Evolutionary conservation across 495 filamentous ascomycete species (phyloP).

Genomic region (Penicillium ochrochloron): DNA sequence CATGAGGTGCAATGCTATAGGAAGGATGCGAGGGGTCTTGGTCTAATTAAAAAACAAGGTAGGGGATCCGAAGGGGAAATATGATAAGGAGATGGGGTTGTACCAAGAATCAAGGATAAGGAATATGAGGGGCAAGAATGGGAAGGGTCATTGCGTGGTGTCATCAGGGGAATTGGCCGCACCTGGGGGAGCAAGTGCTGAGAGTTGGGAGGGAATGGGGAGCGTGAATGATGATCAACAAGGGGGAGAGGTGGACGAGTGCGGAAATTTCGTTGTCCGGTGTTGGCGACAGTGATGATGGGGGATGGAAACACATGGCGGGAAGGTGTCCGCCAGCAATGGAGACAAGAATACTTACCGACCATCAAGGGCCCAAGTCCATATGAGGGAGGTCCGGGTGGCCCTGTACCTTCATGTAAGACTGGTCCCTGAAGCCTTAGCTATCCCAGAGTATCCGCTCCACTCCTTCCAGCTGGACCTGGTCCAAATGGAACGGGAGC

Average conservation of each 20-base stretch:
- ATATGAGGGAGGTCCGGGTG: slow-evolving; percentile 11
- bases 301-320: slow-evolving; percentile 21
- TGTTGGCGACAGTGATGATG: slow-evolving; percentile 14
- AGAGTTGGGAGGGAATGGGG: slow-evolving; percentile 17
- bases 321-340: slow-evolving; percentile 8
- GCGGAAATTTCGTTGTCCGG: slow-evolving; percentile 14
- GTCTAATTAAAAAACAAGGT: slow-evolving; percentile 52
- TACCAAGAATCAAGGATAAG: slow-evolving; percentile 31
- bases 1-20: slow-evolving; percentile 51
- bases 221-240: slow-evolving; percentile 17
- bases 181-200: slow-evolving; percentile 14
- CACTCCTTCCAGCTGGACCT: not conserved
- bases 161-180: slow-evolving; percentile 28
- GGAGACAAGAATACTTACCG: slow-evolving; percentile 6
- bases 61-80: slow-evolving; percentile 27
- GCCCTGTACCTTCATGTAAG: slow-evolving; percentile 11
- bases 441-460: slow-evolving; percentile 4
- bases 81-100: slow-evolving; percentile 24
- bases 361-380: slow-evolving; percentile 12
- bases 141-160: slow-evolving; percentile 28
- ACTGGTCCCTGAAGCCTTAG: slow-evolving; percentile 3
- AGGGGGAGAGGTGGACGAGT: slow-evolving; percentile 14
- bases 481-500: slow-evolving; percentile 5
- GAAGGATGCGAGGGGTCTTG: slow-evolving; percentile 36
- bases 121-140: slow-evolving; percentile 42